Evolutionary conservation across 306 rosid species (phyloP), one percentile per base, ranked within the genome.

Genomic region (Oemleria cerasiformis): DNA sequence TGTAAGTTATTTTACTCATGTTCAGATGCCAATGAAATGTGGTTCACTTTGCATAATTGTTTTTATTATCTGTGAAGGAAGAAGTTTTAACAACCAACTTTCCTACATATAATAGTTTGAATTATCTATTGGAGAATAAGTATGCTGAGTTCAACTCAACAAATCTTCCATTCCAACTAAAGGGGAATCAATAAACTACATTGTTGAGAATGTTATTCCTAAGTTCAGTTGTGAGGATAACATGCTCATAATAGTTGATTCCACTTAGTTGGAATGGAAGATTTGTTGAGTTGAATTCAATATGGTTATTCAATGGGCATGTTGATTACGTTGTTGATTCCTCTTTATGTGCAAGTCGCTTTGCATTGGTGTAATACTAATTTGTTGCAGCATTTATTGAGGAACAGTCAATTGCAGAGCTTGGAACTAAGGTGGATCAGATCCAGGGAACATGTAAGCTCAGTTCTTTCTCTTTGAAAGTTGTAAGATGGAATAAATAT

Each of bases 381-480:
- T 77, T 38, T 85, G 50, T 77, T 86, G 72, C 89, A 94, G 98
- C 77, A 75, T 80, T 78, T 94, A 78, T 79, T 94, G 76, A 89
- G 83, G 74, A 77, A 73, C 71, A 75, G 98, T 82, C 87, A 82
- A 81, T 79, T 91, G 83, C 83, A 83, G 81, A 80, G 80, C 77
- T 74, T 94, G 80, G 81, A 70, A 56, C 75, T 94, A 42, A 64
- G 85, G 77, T 84, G 83, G 80, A 82, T 91, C 87, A 88, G 96
- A 88, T 86, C 92, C 70, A 73, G 74, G 83, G 90, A 85, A 78
- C 98, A 91, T 54, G 98, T 94, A 79, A 77, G 88, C 73, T 78
- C 77, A 72, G 65, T 79, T 76, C 78, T 34, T 80, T 53, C 21
- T 56, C 21, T 73, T 60, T 76, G 13, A 16, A 4, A 72, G 45